Base-by-base conservation (phyloP, 1,284 basidiomycete species). In the Fomitiporia mediterranea region DNA sequence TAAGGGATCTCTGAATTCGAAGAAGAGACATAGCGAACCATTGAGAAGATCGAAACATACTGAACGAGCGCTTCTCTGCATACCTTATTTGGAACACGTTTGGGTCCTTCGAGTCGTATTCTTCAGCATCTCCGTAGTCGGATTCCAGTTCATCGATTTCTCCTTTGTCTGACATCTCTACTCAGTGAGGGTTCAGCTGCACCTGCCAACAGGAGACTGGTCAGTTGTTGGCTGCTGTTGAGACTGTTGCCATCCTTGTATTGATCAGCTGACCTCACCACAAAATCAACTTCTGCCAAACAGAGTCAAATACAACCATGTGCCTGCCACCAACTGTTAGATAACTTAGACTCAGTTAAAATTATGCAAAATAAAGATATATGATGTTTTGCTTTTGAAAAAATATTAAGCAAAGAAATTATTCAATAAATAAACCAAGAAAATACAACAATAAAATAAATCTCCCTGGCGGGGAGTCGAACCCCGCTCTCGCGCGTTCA, bases 401-500 rank as follows among this genome's bases (percentile, higher is more conserved):
- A 11, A 37, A 3, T 7, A 37, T 37, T 37, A 37, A 7, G 17
- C n/a, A 37, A 4, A 5, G 2, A 37, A 4, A 3, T 7, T 37
- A 13, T 5, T 37, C 2, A 11, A 19, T 19, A 43, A 11, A 5
- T 8, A 44, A 25, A 25, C 7, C 23, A 25, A 25, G 2, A 2
- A 44, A 44, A 44, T 9, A 44, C 17, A 23, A n/a, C 42, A 44
- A 44, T 25, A 44, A 3, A 44, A 44, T 4, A 9, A 30, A 15
- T 4, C 43, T 50, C 34, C 32, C 67, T 68, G 69, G 67, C 69
- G 67, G 69, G 69, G 69, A 72, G 66, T 71, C 70, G 69, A 70
- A 72, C 71, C 71, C 71, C 68, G 72, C 70, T 71, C 66, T 72
- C 70, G 67, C 70, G 70, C 70, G 70, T 6, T 3, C 23, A 50